phyloP scores from a whole-genome alignment of 306 rosid species.

The Albizia julibrissin region DNA sequence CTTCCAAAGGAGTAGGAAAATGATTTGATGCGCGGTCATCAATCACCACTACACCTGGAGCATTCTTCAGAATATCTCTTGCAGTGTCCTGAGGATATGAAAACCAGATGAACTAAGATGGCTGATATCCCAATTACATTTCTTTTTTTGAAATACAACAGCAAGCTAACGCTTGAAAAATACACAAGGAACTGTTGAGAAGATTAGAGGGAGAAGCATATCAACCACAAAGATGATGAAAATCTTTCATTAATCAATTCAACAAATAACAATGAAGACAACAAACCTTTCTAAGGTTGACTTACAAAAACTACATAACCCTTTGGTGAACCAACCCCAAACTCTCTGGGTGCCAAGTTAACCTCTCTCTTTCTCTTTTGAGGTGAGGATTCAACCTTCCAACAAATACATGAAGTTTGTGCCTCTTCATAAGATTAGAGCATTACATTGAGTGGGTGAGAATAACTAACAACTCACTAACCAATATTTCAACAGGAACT shows the following conservation, averaged over 20 bases:
- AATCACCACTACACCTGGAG: constrained; percentile 58
- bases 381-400: background rate
- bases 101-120: background rate
- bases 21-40: constrained; percentile 76
- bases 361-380: background rate
- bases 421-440: background rate
- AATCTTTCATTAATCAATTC: background rate
- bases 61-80: background rate
- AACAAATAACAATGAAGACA: background rate
- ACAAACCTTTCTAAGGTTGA: background rate
- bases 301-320: background rate
- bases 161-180: background rate
- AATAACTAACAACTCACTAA: background rate
- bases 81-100: constrained; percentile 1
- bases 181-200: background rate
- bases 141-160: background rate
- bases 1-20: constrained; percentile 94
- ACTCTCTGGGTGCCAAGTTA: background rate
- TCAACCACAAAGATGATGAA: background rate
- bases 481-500: background rate
- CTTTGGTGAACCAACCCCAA: background rate
- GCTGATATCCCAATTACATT: background rate
- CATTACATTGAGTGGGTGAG: background rate
- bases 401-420: background rate
- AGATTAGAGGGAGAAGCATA: background rate